Percentiles rank a stretch among this genome's conserved stretches.
Evolutionary conservation across 140 eudicot species (phyloP).

Genomic region (Flaveria floridana): DNA sequence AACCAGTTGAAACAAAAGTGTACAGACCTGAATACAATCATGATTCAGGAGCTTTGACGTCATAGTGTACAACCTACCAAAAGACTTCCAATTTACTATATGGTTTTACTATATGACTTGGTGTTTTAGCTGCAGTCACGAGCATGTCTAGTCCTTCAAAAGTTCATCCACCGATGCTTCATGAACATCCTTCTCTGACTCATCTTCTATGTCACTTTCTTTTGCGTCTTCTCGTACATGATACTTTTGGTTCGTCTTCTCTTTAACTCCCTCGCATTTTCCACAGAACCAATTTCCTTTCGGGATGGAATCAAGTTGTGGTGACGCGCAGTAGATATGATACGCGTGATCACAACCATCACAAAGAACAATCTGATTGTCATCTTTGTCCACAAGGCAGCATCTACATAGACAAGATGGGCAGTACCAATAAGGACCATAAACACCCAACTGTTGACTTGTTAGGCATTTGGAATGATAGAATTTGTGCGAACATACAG

Average conservation of each 20-base stretch:
- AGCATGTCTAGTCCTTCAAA: constrained; percentile 72
- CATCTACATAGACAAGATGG: constrained; percentile 85
- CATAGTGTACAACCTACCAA: constrained; percentile 24
- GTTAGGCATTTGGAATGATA: constrained; percentile 71
- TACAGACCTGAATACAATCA: constrained; percentile 4
- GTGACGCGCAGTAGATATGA: constrained; percentile 71
- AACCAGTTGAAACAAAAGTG: constrained; percentile 7
- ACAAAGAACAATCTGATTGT: constrained; percentile 76
- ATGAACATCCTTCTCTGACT: constrained; percentile 30
- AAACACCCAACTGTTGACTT: constrained; percentile 46
- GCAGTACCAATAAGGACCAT: constrained; percentile 82
- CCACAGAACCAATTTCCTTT: constrained; percentile 76
- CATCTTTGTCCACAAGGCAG: constrained; percentile 73
- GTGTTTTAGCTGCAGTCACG: constrained; percentile 65
- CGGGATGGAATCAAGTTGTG: constrained; percentile 58
- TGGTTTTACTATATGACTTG: constrained; percentile 43
- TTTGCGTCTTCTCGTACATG: constrained; percentile 38
- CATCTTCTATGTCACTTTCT: constrained; percentile 37
- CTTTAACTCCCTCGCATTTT: constrained; percentile 57
- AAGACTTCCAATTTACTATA: constrained; percentile 16
- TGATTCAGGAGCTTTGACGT: background rate
- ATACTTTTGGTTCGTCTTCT: constrained; percentile 46
- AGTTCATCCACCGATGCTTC: constrained; percentile 33
- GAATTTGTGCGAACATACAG: constrained; percentile 54
- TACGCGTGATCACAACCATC: constrained; percentile 93